Percentiles rank a stretch among this genome's conserved stretches.
phyloP scores from a whole-genome alignment of 1,139 yeast species.

The Debaryomyces psychrophilus region DNA sequence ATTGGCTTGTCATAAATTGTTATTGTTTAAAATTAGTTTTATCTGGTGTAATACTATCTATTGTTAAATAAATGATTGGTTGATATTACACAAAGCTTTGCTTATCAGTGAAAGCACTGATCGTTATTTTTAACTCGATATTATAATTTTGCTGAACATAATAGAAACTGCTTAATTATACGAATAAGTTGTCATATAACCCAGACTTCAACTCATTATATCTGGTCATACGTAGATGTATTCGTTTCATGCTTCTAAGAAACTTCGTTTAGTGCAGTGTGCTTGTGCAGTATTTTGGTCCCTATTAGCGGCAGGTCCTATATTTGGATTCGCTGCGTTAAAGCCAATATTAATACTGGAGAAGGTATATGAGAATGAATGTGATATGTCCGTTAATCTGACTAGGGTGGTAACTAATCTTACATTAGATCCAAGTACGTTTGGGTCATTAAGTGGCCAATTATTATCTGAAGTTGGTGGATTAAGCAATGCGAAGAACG shows the following conservation, averaged over 20 bases:
- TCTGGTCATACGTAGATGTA: constrained; percentile 17
- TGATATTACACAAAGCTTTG: constrained; percentile 3
- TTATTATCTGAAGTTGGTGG: constrained; percentile 15
- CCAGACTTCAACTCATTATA: neutral
- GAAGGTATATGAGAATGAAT: constrained; percentile 41
- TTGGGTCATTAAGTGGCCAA: constrained; percentile 14
- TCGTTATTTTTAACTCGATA: neutral
- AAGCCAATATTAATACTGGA: constrained; percentile 45
- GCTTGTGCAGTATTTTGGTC: constrained; percentile 48
- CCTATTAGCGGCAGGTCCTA: constrained; percentile 49
- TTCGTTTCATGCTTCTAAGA: constrained; percentile 21
- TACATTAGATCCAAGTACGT: constrained; percentile 3
- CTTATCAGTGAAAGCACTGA: constrained; percentile 3
- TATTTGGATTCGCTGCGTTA: constrained; percentile 54
- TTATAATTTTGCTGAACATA: neutral
- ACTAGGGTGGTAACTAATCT: constrained; percentile 11
- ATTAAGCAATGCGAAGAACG: constrained; percentile 14
- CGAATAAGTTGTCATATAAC: neutral
- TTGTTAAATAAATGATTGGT: neutral
- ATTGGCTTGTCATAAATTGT: neutral
- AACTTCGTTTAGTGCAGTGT: constrained; percentile 30
- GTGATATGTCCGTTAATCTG: constrained; percentile 28
- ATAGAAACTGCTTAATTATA: neutral
- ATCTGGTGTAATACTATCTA: neutral
- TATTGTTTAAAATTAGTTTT: neutral